Base-by-base conservation (phyloP, 2,329 filamentous ascomycete genomes). In the Penicillium psychrosexuale region DNA sequence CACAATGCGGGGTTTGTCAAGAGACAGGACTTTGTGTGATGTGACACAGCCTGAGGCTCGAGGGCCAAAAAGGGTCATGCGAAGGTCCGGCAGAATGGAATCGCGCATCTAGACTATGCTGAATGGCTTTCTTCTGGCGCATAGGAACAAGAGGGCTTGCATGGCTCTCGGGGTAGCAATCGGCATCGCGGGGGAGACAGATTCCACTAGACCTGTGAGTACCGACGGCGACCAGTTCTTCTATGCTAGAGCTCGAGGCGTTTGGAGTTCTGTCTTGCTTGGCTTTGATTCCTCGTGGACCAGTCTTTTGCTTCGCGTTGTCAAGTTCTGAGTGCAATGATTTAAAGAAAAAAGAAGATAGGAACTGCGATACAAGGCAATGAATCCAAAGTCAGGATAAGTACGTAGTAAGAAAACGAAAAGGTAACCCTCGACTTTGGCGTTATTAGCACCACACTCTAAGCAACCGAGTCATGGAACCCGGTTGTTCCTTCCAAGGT, bases 1-100 rank as follows among this genome's bases (percentile, higher is more conserved):
- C 82, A 15, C 66, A 75, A 9, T 84, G 82, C 53, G 45, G 62
- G 17, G 47, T 61, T 2, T 68, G 61, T 55, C 42, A 33, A 19
- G 60, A 58, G 5, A 43, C 53, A 58, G 50, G 0, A 47, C 59
- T 3, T 9, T 33, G 12, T 63, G 60, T 40, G 48, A 64, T 13
- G 38, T 63, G 7, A 63, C 55, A 19, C 46, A 55, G 15, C 61
- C 44, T 24, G 34, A 30, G 17, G 27, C 33, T 7, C 58, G 61
- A 9, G 59, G 65, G 2, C 60, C 3, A 63, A 34, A n/a, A 62
- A 59, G 39, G 61, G 62, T 8, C 55, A 67, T n/a, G 36, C 63
- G 8, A 60, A 61, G 15, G 57, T 52, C 1, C 27, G 61, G 27
- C 51, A 58, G 34, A 54, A 51, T 43, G 54, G 56, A 12, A 15